Conservation (phyloP, 179 eudicot genomes). For the Drosera spatulata region DNA sequence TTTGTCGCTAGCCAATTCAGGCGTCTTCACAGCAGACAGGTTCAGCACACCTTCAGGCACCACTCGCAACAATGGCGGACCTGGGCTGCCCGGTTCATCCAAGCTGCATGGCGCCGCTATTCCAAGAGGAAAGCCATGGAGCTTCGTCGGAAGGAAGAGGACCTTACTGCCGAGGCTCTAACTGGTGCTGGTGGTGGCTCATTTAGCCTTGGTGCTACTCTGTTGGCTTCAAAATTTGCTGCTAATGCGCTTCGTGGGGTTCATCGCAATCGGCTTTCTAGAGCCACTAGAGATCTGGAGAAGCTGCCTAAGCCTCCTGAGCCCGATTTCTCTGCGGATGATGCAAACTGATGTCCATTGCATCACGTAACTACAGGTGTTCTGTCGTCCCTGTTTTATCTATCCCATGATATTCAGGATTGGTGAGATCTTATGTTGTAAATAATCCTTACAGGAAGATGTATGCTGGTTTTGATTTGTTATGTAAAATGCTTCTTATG, state of each 20-base stretch:
- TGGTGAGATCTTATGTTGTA: too few species aligned
- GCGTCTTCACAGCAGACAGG: slow-evolving; percentile 87
- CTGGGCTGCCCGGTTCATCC: slow-evolving; percentile 92
- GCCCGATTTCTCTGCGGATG: slow-evolving; percentile 86
- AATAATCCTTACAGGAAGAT: too few species aligned
- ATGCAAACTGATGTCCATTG: slow-evolving; percentile 10
- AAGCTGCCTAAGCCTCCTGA: slow-evolving; percentile 91
- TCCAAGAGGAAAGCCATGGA: slow-evolving; percentile 62
- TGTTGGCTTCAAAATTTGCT: slow-evolving; percentile 74
- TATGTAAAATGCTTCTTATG: too few species aligned
- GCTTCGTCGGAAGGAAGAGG: slow-evolving; percentile 46
- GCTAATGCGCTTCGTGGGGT: slow-evolving; percentile 89
- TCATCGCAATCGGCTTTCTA: slow-evolving; percentile 55
- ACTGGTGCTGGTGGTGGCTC: slow-evolving; percentile 30
- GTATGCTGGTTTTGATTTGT: too few species aligned
- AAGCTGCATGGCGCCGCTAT: slow-evolving; percentile 90
- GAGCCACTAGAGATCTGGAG: slow-evolving; percentile 49
- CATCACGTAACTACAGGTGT: too few species aligned
- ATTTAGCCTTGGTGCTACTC: slow-evolving; percentile 69
- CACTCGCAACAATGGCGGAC: slow-evolving; percentile 90
- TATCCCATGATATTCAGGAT: too few species aligned
- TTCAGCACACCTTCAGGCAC: slow-evolving; percentile 85
- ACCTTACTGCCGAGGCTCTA: slow-evolving; percentile 18
- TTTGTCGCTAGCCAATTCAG: slow-evolving; percentile 86
- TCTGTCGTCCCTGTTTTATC: too few species aligned